phyloP scores from a whole-genome alignment of 83 land plant species.

The Picea engelmannii region DNA sequence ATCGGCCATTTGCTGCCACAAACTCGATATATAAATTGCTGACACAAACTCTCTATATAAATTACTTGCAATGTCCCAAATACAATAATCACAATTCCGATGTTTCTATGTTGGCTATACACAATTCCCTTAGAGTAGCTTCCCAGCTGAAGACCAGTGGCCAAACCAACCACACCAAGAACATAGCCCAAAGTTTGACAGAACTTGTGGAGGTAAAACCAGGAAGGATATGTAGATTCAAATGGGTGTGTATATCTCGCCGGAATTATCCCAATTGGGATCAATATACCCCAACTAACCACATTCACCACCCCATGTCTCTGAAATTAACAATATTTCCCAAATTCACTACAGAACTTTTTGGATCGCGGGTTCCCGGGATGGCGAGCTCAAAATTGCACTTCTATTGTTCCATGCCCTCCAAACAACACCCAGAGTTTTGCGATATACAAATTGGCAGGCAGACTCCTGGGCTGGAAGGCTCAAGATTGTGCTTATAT shows the following conservation, averaged over 20 bases:
- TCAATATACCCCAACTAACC: slow-evolving; percentile 76
- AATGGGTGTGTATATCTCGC: slow-evolving; percentile 71
- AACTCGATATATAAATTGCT: too few relatives aligned
- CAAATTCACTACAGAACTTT: too few relatives aligned
- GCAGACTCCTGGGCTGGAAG: too few relatives aligned
- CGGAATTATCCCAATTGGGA: slow-evolving; percentile 64
- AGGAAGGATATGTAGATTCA: slow-evolving; percentile 52
- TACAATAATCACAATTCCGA: slow-evolving; percentile 68
- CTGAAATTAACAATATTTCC: slow-evolving; percentile 18
- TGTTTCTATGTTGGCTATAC: slow-evolving; percentile 40
- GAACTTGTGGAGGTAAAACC: slow-evolving; percentile 78
- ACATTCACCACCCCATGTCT: slow-evolving; percentile 71
- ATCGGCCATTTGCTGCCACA: too few relatives aligned
- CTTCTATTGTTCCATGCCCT: too few relatives aligned
- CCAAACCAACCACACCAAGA: too few relatives aligned
- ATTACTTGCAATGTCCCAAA: slow-evolving; percentile 77
- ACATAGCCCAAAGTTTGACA: slow-evolving; percentile 40
- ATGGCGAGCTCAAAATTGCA: too few relatives aligned
- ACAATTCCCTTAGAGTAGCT: slow-evolving; percentile 35
- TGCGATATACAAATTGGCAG: too few relatives aligned
- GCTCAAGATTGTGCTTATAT: too few relatives aligned
- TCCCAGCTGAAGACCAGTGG: slow-evolving; percentile 68
- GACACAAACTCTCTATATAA: too few relatives aligned
- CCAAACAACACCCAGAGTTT: too few relatives aligned
- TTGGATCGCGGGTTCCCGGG: too few relatives aligned